These are phyloP conservation scores for Hemileccinum impolitum DNA, from an alignment of 768 basidiomycete species.

Conservation along the genomic window DNA sequence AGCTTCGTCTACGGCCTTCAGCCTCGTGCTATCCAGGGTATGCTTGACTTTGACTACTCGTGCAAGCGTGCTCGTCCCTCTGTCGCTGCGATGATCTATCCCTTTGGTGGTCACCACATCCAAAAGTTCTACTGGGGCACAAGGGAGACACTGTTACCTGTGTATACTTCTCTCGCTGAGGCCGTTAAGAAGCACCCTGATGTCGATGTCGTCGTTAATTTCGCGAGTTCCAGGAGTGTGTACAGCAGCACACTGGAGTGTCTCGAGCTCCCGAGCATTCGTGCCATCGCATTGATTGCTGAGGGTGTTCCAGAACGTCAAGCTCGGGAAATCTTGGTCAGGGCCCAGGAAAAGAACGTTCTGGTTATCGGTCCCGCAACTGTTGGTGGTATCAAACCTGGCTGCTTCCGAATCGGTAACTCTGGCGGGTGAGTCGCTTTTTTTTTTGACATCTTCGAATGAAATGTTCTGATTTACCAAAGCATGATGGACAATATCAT, in stretches of 20 bases:
- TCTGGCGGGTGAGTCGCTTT: constrained; percentile 74
- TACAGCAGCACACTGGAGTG: constrained; percentile 94
- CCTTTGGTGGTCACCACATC: constrained; percentile 99
- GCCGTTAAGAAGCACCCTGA: constrained; percentile 94
- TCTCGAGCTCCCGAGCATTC: constrained; percentile 47
- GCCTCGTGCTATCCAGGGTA: constrained; percentile 97
- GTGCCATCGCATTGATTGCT: constrained; percentile 85
- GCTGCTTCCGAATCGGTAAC: constrained; percentile 99
- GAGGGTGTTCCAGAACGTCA: constrained; percentile 99
- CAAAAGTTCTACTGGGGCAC: constrained; percentile 99
- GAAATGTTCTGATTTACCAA: constrained; percentile 5
- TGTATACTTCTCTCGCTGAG: constrained; percentile 90
- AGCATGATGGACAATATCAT: constrained; percentile 99
- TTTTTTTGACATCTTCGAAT: neutral
- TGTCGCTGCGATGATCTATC: constrained; percentile 99
- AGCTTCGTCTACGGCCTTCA: constrained; percentile 98
- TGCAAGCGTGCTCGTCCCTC: constrained; percentile 89
- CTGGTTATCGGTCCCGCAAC: constrained; percentile 97
- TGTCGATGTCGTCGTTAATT: constrained; percentile 98
- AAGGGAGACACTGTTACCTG: constrained; percentile 96
- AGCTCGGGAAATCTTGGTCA: constrained; percentile 91
- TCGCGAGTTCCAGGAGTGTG: constrained; percentile 90
- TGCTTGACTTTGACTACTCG: constrained; percentile 98
- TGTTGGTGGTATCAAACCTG: constrained; percentile 99
- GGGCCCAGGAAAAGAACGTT: constrained; percentile 80